Percentiles rank a stretch among this genome's conserved stretches.
These are phyloP conservation scores for Omphalea diandra DNA, from an alignment of 441 rosid species.

Conservation along the genomic window DNA sequence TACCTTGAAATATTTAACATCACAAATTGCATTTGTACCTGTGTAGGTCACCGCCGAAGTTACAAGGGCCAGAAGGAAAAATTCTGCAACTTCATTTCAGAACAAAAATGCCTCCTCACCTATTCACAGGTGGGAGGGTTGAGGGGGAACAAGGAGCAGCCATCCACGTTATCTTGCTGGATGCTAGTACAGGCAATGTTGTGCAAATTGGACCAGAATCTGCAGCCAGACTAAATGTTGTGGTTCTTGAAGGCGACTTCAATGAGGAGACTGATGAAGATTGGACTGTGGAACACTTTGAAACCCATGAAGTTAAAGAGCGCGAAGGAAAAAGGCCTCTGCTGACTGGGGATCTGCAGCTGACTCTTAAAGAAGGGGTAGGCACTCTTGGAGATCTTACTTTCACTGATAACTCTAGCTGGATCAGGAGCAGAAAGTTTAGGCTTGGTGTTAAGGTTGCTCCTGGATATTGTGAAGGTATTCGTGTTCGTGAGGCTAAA, in stretches of 20 bases:
- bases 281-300: slow-evolving; percentile 85
- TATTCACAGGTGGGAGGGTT: slow-evolving; percentile 96
- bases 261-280: slow-evolving; percentile 69
- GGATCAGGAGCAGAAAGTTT: slow-evolving; percentile 98
- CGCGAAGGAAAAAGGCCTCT: slow-evolving; percentile 96
- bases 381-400: slow-evolving; percentile 98
- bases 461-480: slow-evolving; percentile 63
- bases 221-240: slow-evolving; percentile 66
- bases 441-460: slow-evolving; percentile 86
- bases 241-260: slow-evolving; percentile 95
- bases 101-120: slow-evolving; percentile 91
- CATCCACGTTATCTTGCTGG: slow-evolving; percentile 78
- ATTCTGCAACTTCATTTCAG: slow-evolving; percentile 73
- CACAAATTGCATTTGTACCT: slow-evolving; percentile 7
- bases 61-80: slow-evolving; percentile 75
- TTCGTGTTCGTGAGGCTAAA: slow-evolving; percentile 86
- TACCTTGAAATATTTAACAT: neutral
- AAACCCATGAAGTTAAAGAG: slow-evolving; percentile 82
- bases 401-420: slow-evolving; percentile 97
- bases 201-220: slow-evolving; percentile 80
- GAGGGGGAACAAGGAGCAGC: slow-evolving; percentile 97
- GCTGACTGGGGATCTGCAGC: slow-evolving; percentile 82
- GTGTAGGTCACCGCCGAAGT: slow-evolving; percentile 56
- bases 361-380: slow-evolving; percentile 84
- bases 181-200: slow-evolving; percentile 54